Evolutionary conservation across 1,284 basidiomycete species (phyloP), one percentile per base, ranked within the genome.

Genomic region (Cryptococcus maquisensis): DNA sequence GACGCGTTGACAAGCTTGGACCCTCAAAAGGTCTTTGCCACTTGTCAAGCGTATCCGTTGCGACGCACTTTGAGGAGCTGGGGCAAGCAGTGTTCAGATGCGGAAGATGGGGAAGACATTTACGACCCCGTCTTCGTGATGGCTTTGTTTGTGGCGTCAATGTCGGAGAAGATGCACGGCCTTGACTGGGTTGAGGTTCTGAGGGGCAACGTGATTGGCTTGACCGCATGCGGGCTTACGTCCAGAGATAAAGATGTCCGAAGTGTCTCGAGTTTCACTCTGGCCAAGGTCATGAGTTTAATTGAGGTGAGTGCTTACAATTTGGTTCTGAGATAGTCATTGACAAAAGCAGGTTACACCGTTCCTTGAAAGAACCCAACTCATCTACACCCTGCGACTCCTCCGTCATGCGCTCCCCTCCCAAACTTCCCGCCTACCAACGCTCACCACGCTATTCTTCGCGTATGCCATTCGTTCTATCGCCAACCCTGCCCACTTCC

Each of bases 81-180:
- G 45, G 44, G 44, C 49, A 10, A 58, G 55, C 10, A 54, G 48
- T 39, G 26, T 37, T 3, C n/a, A 3, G 35, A 37, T 4, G 23
- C 45, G 20, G 55, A 51, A 20, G 76, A 78, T 20, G 76, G 79
- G 41, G 49, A 59, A 1, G 66, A 60, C 2, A 64, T 86, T 23
- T 97, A 95, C 64, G 93, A 97, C 67, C 91, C 93, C 1, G 73
- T 86, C 0, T 90, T 95, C 68, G 72, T 92, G 12, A 74, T 89
- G 35, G 77, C 86, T 7, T 76, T 95, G 12, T 82, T 86, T 39
- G 81, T 81, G 1, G 82, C 85, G 50, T 81, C 84, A 61, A 76
- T 92, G 26, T 72, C 77, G 0, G 83, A 85, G 35, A 77, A 78
- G 45, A 83, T 83, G 0, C 83, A 84, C 0, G 82, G 85, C 0